A percentile compares a stretch with the other conserved stretches of the same genome.
phyloP scores from a whole-genome alignment of 2,329 filamentous ascomycete species.

The Herpotrichia juniperi region DNA sequence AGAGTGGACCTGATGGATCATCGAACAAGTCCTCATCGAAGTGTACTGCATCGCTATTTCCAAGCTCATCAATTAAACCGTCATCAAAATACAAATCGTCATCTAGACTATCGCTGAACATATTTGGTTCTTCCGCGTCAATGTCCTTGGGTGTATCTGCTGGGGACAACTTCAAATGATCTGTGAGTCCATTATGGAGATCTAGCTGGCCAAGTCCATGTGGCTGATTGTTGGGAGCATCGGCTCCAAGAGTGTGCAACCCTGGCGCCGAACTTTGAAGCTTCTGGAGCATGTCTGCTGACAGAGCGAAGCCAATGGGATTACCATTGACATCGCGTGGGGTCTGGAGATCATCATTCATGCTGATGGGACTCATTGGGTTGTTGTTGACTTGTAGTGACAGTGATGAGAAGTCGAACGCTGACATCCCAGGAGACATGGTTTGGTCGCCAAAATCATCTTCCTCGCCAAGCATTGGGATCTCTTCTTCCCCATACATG shows the following conservation, averaged over 20 bases:
- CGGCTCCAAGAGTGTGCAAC: slow-evolving; percentile 9
- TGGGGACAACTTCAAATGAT: slow-evolving; percentile 14
- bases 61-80: slow-evolving; percentile 62
- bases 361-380: slow-evolving; percentile 28
- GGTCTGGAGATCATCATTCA: slow-evolving; percentile 29
- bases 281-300: slow-evolving; percentile 30
- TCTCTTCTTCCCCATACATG: slow-evolving; percentile 65
- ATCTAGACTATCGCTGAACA: slow-evolving; percentile 25
- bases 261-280: slow-evolving; percentile 14
- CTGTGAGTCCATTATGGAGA: slow-evolving; percentile 12
- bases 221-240: slow-evolving; percentile 10
- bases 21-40: slow-evolving; percentile 81
- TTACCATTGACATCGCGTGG: slow-evolving; percentile 38
- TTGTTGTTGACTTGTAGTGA: slow-evolving; percentile 27
- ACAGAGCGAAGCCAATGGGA: slow-evolving; percentile 41
- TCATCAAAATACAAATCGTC: slow-evolving; percentile 75
- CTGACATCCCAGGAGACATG: slow-evolving; percentile 34
- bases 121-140: slow-evolving; percentile 12
- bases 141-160: slow-evolving; percentile 14
- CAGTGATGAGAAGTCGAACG: slow-evolving; percentile 42
- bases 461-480: slow-evolving; percentile 58
- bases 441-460: slow-evolving; percentile 35
- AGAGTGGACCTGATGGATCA: slow-evolving; percentile 50
- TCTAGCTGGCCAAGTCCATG: slow-evolving; percentile 26
- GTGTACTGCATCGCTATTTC: slow-evolving; percentile 56